Conservation (phyloP, 108 stramenopile genomes). For the Stephanodiscus triporus region DNA sequence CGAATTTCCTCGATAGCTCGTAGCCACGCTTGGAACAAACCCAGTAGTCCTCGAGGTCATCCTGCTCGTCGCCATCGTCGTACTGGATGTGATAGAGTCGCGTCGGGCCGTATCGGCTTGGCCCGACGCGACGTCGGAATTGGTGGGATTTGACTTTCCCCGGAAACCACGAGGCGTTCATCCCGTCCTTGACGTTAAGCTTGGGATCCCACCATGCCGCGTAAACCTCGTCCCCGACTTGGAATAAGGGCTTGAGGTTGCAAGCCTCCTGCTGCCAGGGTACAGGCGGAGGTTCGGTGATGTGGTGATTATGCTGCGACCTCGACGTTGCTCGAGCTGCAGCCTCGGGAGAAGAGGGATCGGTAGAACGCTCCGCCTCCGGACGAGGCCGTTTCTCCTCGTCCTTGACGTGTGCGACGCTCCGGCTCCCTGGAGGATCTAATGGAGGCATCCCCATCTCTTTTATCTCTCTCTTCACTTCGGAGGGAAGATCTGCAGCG, state of each 20-base stretch:
- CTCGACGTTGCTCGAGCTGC: not conserved
- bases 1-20: not conserved
- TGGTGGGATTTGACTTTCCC: constrained; percentile 17
- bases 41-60: constrained; percentile 3
- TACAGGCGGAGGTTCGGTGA: no score
- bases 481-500: not conserved
- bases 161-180: constrained; percentile 1
- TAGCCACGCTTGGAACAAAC: constrained; percentile 9
- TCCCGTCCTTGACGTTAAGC: not conserved
- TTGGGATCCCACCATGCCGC: constrained; percentile 15
- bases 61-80: constrained; percentile 18
- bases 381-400: not conserved
- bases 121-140: not conserved
- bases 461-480: not conserved
- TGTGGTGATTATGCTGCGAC: not conserved
- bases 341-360: not conserved
- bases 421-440: no score
- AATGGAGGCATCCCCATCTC: no score
- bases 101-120: constrained; percentile 5
- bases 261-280: not conserved
- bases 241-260: constrained; percentile 20
- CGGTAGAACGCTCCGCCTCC: not conserved
- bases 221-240: constrained; percentile 18
- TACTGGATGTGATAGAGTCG: constrained; percentile 8
- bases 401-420: no score